Evolutionary conservation across 495 filamentous ascomycete species (phyloP), one percentile per base, ranked within the genome.

Genomic region (Amphirosellinia nigrospora): DNA sequence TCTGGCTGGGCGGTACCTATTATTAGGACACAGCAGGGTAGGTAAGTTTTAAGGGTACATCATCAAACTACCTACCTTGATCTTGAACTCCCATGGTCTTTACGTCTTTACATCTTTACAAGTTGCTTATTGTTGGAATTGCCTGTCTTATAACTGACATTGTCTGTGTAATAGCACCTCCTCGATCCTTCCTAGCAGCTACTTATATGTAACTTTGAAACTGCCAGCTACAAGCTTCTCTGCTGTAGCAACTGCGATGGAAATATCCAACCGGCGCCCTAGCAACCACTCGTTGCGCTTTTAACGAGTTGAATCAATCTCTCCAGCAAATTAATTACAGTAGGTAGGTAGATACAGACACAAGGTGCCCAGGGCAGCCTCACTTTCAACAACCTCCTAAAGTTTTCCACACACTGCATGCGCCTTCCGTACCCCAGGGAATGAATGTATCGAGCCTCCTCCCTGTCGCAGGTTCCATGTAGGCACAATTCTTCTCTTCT

Each of bases 241-340:
- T 46, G 23, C 26, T 56, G 28, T 38, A 45, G 59, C 11, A 64
- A 56, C 60, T 64, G 59, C 50, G 34, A 70, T 70, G 68, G 68
- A 55, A 64, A 56, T 19, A 38, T 48, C 48, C 48, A 4, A 64
- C 28, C 64, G 34, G 68, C n/a, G 7, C 48, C 16, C 41, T 61
- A 30, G 66, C 59, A 70, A 64, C 68, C 50, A 53, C 60, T 32
- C 59, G 68, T 70, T 46, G 67, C 45, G 34, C 23, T 46, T 45
- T 36, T 28, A 64, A 56, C 39, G 28, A 43, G 45, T 28, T 48
- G 28, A 43, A 34, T 28, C 28, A 15, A 58, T 26, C 50, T 15
- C 10, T 28, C 21, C 32, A 9, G 39, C 32, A 53, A 21, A 65
- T 53, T 32, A 41, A 32, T n/a, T n/a, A n/a, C n/a, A n/a, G n/a